Evolutionary conservation across 352 stramenopile genomes (phyloP), one percentile per base, ranked within the genome.

Genomic region (Pythium apleroticum): DNA sequence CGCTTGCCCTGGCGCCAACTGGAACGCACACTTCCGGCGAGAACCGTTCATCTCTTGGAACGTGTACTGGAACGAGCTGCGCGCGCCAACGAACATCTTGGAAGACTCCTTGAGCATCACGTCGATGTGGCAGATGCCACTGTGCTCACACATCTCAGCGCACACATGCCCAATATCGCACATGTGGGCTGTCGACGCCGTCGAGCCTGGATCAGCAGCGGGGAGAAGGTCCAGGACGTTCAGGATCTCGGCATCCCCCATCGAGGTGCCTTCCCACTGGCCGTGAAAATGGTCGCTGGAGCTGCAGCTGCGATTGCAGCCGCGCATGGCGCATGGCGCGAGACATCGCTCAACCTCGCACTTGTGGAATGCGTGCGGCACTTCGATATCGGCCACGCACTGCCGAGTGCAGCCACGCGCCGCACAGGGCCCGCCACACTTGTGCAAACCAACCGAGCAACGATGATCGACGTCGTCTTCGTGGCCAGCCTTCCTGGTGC

Each of bases 21-120:
- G 63, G 31, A 65, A 64, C 0, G 62, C 63, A 48, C 83, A 94
- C 45, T 88, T 88, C 62, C 90, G 90, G 10, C 80, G 78, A 17
- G 72, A 72, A 0, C 83, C 84, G 62, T 92, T 94, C 83, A 94
- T 94, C 57, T 91, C 86, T 65, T 94, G 78, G 28, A 80, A 85
- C 3, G 74, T 89, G 61, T 90, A 94, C 46, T 86, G 71, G 48
- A 94, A 91, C 3, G 65, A 79, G 8, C 77, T 65, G 30, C 86
- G 78, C 57, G 66, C 69, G 5, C 86, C 86, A 0, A 60, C 65
- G 59, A 94, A 92, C 9, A 68, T 87, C 67, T 89, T 89, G 1
- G 78, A 80, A 19, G 78, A 87, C 49, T 90, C 65, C 45, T 91
- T 88, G 15, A 88, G 70, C 58, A 84, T 80, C 30, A 94, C 81